Percentiles rank a stretch among this genome's conserved stretches.
These are phyloP conservation scores for Epichloe uncinata DNA, from an alignment of 2,329 filamentous ascomycete species.

Conservation along the genomic window DNA sequence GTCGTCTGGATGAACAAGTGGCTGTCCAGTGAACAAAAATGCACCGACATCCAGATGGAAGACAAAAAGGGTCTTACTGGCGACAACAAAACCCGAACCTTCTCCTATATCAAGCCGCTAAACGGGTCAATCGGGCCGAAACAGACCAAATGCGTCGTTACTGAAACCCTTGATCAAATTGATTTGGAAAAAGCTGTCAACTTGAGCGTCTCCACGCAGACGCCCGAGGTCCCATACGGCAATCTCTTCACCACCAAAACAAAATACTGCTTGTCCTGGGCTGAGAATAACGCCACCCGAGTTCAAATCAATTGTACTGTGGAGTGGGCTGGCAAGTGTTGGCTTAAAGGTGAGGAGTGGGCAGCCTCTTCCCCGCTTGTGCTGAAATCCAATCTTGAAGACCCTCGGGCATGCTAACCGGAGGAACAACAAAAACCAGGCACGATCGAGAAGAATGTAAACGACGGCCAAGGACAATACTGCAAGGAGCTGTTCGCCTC, in stretches of 20 bases:
- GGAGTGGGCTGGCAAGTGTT: slow-evolving; percentile 96
- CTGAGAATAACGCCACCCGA: slow-evolving; percentile 69
- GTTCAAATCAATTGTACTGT: slow-evolving; percentile 80
- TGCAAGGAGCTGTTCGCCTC: slow-evolving; percentile 66
- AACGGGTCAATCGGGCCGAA: slow-evolving; percentile 74
- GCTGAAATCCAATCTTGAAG: too few species aligned
- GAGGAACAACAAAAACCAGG: slow-evolving; percentile 33
- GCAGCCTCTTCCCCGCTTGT: too few species aligned
- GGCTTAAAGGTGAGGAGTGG: slow-evolving; percentile 75
- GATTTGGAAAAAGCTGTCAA: slow-evolving; percentile 81
- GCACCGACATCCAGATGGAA: slow-evolving; percentile 72
- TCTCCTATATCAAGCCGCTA: slow-evolving; percentile 85
- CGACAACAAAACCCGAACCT: slow-evolving; percentile 62
- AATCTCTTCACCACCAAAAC: slow-evolving; percentile 89
- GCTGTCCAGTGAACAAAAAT: slow-evolving; percentile 78
- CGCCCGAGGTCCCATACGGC: slow-evolving; percentile 87
- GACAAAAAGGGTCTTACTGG: slow-evolving; percentile 66
- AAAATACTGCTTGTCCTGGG: slow-evolving; percentile 90
- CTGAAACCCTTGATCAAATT: slow-evolving; percentile 67
- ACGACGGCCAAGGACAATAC: slow-evolving; percentile 75
- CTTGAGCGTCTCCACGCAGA: slow-evolving; percentile 73
- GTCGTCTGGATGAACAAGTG: slow-evolving; percentile 75
- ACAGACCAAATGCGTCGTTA: slow-evolving; percentile 88
- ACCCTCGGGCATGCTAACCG: too few species aligned
- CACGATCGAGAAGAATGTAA: slow-evolving; percentile 90